Conservation (phyloP, 2,329 filamentous ascomycete species). For the Aspergillus terreus region DNA sequence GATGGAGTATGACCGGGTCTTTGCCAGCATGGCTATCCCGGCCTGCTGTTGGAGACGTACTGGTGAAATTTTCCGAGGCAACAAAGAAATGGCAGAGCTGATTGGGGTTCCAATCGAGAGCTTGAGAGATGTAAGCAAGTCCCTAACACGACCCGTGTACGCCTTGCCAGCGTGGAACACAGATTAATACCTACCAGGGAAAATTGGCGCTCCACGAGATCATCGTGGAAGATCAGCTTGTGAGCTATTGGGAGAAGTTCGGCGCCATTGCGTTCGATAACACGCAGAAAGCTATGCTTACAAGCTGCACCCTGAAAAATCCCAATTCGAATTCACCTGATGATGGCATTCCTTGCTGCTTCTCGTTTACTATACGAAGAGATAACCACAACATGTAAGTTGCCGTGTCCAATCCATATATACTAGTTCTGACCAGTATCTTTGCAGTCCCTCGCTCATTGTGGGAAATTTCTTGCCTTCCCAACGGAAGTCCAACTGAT, state of each 20-base stretch:
- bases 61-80: constrained; percentile 94
- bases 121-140: constrained; percentile 73
- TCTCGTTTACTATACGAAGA: constrained; percentile 92
- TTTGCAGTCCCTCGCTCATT: constrained; percentile 77
- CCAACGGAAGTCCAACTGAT: constrained; percentile 53
- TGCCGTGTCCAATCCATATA: background rate
- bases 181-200: constrained; percentile 55
- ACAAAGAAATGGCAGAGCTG: constrained; percentile 97
- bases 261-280: constrained; percentile 95
- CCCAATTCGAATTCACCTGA: constrained; percentile 65
- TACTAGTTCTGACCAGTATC: constrained; percentile 3
- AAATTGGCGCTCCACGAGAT: constrained; percentile 95
- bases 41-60: constrained; percentile 97
- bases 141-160: background rate
- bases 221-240: constrained; percentile 87
- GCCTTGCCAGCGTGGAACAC: background rate
- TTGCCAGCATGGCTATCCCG: constrained; percentile 97
- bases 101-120: constrained; percentile 90
- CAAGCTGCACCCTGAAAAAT: constrained; percentile 85
- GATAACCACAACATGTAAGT: constrained; percentile 95
- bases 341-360: constrained; percentile 84
- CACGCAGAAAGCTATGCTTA: constrained; percentile 89
- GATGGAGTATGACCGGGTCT: constrained; percentile 97
- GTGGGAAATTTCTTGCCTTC: constrained; percentile 96
- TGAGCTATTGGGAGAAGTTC: constrained; percentile 99